These are phyloP conservation scores for Pezizomycotina sp. DNA, from an alignment of 2,329 filamentous ascomycete genomes.

Conservation along the genomic window DNA sequence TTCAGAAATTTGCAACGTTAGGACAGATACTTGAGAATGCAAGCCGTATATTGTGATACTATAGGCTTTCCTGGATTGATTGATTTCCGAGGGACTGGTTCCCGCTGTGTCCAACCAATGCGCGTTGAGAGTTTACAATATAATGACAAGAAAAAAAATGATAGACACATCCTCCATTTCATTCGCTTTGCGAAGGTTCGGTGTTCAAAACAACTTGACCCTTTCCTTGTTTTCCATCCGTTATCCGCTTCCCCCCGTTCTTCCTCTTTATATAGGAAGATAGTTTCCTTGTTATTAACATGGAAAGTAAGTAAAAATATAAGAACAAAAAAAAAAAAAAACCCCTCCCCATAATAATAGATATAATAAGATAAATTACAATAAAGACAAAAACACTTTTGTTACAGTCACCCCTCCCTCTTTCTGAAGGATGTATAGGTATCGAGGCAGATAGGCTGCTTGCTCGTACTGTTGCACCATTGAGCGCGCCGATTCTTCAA, in stretches of 20 bases:
- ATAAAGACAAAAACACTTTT: not conserved
- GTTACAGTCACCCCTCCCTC: not conserved
- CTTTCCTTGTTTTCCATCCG: not conserved
- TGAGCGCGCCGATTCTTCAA: too few species aligned
- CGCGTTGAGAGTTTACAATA: too few species aligned
- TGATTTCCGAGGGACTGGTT: too few species aligned
- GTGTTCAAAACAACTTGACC: too few species aligned
- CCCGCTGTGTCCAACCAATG: too few species aligned
- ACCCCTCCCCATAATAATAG: not conserved
- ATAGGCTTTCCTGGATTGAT: too few species aligned
- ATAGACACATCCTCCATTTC: too few species aligned
- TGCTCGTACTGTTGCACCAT: conserved; percentile 2
- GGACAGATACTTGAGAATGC: too few species aligned
- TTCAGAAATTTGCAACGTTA: too few species aligned
- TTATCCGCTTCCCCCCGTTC: not conserved
- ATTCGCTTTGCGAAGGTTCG: too few species aligned
- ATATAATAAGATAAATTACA: not conserved
- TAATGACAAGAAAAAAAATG: too few species aligned
- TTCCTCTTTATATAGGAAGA: not conserved
- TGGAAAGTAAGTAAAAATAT: not conserved
- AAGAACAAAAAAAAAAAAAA: conserved; percentile 3
- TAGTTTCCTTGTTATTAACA: not conserved
- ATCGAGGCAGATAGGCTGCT: conserved; percentile 4
- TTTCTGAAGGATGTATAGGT: conserved; percentile 16
- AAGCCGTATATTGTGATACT: too few species aligned